phyloP scores from a whole-genome alignment of 2,329 filamentous ascomycete species.

The Botrytis aclada region DNA sequence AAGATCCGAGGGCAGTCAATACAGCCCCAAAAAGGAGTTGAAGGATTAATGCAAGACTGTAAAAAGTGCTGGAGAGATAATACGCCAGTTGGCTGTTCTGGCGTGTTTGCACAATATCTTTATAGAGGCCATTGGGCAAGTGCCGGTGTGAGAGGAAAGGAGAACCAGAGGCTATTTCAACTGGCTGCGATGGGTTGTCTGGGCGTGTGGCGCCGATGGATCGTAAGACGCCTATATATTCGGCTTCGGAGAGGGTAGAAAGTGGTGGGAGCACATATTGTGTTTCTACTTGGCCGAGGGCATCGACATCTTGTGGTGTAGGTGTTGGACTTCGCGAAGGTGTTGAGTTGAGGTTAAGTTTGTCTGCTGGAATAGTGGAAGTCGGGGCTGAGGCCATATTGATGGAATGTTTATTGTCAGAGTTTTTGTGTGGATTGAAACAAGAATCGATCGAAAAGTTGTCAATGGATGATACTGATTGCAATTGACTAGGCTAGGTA shows the following conservation, averaged over 20 bases:
- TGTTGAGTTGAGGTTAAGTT: not conserved
- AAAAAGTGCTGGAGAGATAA: constrained; percentile 26
- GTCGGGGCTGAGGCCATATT: not conserved
- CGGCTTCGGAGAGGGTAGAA: constrained; percentile 5
- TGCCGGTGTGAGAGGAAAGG: constrained; percentile 14
- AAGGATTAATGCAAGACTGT: constrained; percentile 26
- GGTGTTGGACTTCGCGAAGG: constrained; percentile 3
- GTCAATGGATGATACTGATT: not conserved
- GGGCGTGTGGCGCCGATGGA: constrained; percentile 3
- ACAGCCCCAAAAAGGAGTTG: constrained; percentile 32
- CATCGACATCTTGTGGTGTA: constrained; percentile 12
- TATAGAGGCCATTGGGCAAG: constrained; percentile 28
- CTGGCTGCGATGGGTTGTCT: constrained; percentile 5
- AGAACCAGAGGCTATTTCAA: constrained; percentile 9
- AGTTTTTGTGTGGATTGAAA: too few relatives aligned
- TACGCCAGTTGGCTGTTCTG: constrained; percentile 23
- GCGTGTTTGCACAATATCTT: constrained; percentile 24
- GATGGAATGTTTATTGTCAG: not conserved
- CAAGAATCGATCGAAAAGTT: not conserved
- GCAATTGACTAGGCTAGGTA: not conserved
- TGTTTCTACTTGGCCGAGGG: constrained; percentile 11
- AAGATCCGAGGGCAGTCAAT: constrained; percentile 29
- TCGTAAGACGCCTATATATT: not conserved
- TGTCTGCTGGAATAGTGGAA: not conserved
- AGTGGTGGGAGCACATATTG: constrained; percentile 13